Evolutionary conservation across 139 green algal genomes (phyloP).

Genomic region (Chlorella sp.): DNA sequence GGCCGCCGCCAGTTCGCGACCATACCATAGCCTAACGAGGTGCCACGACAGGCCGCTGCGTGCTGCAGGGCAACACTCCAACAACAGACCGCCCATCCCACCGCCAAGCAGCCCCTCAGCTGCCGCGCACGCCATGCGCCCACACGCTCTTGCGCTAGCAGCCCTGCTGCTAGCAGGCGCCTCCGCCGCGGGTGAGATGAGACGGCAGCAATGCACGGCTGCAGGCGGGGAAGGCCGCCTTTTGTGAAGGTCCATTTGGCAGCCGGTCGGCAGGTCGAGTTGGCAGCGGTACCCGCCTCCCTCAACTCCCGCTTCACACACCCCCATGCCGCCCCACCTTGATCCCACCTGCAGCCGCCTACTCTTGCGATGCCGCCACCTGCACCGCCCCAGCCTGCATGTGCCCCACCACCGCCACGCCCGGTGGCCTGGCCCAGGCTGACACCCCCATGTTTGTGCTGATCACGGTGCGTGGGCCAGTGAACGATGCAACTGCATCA

Average conservation of each 20-base stretch:
- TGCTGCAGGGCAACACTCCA: no score
- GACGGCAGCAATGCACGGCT: no score
- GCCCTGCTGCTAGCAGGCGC: constrained; percentile 18
- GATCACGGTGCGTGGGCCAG: constrained; percentile 26
- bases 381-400: constrained; percentile 26
- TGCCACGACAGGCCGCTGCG: no score
- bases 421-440: constrained; percentile 21
- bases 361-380: constrained; percentile 29
- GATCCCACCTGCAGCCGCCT: not conserved
- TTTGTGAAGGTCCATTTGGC: no score
- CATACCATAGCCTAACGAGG: no score
- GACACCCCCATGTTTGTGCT: constrained; percentile 47
- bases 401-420: constrained; percentile 30
- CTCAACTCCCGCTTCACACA: not conserved
- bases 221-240: no score
- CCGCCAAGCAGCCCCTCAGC: no score
- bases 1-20: no score
- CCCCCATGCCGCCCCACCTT: not conserved
- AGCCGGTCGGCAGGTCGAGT: no score
- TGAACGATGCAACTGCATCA: no score
- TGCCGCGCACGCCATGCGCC: not conserved
- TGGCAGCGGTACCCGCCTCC: not conserved
- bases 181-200: not conserved
- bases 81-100: no score
- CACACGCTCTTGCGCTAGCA: not conserved